These are phyloP conservation scores for Eustoma russellianum DNA, from an alignment of 257 asterid species.

Conservation along the genomic window DNA sequence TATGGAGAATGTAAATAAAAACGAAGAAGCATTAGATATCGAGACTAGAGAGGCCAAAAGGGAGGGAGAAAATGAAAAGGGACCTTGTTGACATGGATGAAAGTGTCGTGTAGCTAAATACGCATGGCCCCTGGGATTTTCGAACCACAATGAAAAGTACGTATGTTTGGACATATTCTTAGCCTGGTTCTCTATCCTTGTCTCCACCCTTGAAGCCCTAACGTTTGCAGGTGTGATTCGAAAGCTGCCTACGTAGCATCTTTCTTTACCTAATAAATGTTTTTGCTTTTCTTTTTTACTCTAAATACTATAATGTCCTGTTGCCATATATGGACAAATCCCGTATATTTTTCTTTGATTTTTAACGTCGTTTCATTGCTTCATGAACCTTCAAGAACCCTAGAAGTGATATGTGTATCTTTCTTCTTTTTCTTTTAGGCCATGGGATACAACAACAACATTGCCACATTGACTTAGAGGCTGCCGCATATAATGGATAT, in stretches of 20 bases:
- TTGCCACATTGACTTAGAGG: no score
- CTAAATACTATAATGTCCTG: constrained; percentile 5
- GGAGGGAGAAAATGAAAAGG: constrained; percentile 3
- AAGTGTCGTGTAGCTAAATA: constrained; percentile 17
- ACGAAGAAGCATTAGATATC: no score
- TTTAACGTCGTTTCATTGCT: background rate
- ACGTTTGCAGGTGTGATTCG: constrained; percentile 23
- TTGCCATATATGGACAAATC: constrained; percentile 13
- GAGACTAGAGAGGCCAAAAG: background rate
- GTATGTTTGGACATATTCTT: constrained; percentile 43
- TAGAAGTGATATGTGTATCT: no score
- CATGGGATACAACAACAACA: no score
- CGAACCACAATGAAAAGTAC: constrained; percentile 41
- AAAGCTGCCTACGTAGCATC: constrained; percentile 25
- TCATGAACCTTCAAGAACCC: no score
- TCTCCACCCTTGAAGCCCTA: constrained; percentile 26
- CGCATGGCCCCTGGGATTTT: constrained; percentile 37
- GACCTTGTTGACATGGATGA: constrained; percentile 13
- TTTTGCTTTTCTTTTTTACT: background rate
- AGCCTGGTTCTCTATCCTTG: constrained; percentile 37
- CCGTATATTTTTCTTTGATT: background rate
- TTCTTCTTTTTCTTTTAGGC: no score
- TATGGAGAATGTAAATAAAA: no score
- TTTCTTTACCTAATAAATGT: constrained; percentile 30
- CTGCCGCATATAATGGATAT: no score